Base-by-base conservation (phyloP, 257 asterid species). In the Solanum chiquidenum region DNA sequence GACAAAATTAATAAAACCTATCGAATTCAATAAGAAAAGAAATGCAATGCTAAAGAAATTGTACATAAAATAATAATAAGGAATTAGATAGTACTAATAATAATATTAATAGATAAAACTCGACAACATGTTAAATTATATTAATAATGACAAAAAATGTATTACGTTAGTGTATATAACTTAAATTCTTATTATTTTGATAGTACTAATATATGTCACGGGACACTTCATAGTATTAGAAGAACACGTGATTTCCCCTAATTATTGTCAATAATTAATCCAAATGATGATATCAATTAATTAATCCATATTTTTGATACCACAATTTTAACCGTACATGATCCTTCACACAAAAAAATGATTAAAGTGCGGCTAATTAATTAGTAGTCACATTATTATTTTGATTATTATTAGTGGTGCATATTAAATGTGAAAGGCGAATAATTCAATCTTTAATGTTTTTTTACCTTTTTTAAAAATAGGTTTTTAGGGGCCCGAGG, bases 401-500 rank as follows among this genome's bases (percentile, higher is more conserved):
- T 49, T 82, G 44, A 82, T 12, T 76, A 49, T 49, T 46, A 33
- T 31, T 82, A 76, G 86, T 49, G 86, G 86, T 29, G 44, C 6
- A 49, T 16, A 82, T 29, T 31, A 73, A 86, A 88, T 83, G 83
- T 74, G 86, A 88, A 86, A 83, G 83, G 72, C 88, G 83, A 79
- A 83, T 87, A 87, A 90, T 76, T 64, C 72, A n/a, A 11, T n/a
- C 72, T n/a, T 64, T 64, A 64, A 64, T 64, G 64, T 6, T 18
- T 64, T 64, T 66, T 87, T 86, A 46, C 21, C 69, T 18, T 83
- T n/a, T 90, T 25, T 11, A 79, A 72, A 69, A 86, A 52, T 88
- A 72, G 60, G 20, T 79, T 91, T 93, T 93, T 93, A 91, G 94
- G 94, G 96, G 94, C 94, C 96, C 96, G 94, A 93, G 93, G 89